Conservation (phyloP, 495 filamentous ascomycete genomes). For the Podospora pseudocomata region DNA sequence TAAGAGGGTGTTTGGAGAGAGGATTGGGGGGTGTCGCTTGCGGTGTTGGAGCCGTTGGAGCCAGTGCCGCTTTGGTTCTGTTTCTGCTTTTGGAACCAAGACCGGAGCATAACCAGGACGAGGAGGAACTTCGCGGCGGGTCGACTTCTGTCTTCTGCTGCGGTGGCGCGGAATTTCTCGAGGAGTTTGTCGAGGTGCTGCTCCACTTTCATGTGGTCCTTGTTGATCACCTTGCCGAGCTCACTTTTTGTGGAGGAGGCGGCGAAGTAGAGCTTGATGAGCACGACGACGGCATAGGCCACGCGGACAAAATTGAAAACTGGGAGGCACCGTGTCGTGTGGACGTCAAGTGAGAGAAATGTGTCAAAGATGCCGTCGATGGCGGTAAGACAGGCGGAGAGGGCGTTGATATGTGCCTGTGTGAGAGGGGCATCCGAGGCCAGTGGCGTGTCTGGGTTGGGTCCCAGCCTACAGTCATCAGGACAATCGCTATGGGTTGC, state of each 20-base stretch:
- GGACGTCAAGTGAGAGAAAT: conserved; percentile 58
- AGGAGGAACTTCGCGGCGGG: conserved; percentile 74
- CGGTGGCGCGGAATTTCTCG: conserved; percentile 60
- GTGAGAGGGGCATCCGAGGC: conserved; percentile 48
- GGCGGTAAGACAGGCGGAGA: conserved; percentile 66
- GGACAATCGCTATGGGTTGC: conserved; percentile 68
- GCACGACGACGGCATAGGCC: conserved; percentile 71
- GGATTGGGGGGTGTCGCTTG: neutral
- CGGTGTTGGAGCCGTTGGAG: conserved; percentile 14
- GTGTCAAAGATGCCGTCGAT: conserved; percentile 72
- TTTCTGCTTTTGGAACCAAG: conserved; percentile 60
- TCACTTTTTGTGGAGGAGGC: conserved; percentile 63
- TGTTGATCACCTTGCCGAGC: conserved; percentile 72
- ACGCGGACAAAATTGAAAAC: conserved; percentile 75
- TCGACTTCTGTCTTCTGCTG: conserved; percentile 60
- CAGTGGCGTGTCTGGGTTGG: conserved; percentile 41
- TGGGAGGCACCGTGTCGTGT: conserved; percentile 64
- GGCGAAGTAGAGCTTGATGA: conserved; percentile 85
- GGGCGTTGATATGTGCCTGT: conserved; percentile 63
- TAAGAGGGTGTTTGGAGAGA: conserved; percentile 9
- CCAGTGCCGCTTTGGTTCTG: conserved; percentile 17
- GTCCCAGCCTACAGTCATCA: conserved; percentile 55
- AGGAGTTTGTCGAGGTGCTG: conserved; percentile 67
- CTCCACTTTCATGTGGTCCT: conserved; percentile 70
- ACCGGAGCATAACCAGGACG: conserved; percentile 68